A percentile compares a stretch with the other conserved stretches of the same genome.
Evolutionary conservation across 768 basidiomycete species (phyloP).

Genomic region (Tremella mesenterica): DNA sequence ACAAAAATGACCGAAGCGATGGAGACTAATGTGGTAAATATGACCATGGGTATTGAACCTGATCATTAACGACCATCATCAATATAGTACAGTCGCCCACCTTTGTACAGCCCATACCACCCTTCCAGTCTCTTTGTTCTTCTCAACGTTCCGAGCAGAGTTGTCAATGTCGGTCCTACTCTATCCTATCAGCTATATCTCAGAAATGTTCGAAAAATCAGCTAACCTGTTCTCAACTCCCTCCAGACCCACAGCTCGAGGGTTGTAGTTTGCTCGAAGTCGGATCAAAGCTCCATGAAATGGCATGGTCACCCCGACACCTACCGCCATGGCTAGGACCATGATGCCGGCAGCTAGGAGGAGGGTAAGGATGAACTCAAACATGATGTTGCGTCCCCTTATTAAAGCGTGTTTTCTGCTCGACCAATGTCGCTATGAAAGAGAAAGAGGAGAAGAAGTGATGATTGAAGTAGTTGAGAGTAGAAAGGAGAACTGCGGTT

Average conservation of each 20-base stretch:
- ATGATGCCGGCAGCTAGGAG: slow-evolving; percentile 37
- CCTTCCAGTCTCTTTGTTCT: slow-evolving; percentile 43
- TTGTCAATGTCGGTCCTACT: slow-evolving; percentile 41
- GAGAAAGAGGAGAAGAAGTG: too few relatives aligned
- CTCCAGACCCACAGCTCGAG: slow-evolving; percentile 41
- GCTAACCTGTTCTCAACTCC: slow-evolving; percentile 37
- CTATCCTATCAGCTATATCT: slow-evolving; percentile 13
- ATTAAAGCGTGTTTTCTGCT: too few relatives aligned
- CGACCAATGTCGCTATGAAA: too few relatives aligned
- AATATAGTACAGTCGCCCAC: slow-evolving; percentile 13
- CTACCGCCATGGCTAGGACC: slow-evolving; percentile 34
- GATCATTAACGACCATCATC: neutral
- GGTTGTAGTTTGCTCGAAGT: slow-evolving; percentile 43
- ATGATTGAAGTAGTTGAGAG: too few relatives aligned
- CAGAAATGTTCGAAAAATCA: neutral
- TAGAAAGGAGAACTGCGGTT: too few relatives aligned
- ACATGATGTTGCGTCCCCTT: slow-evolving; percentile 6
- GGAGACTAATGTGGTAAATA: slow-evolving; percentile 37
- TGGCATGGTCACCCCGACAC: slow-evolving; percentile 40
- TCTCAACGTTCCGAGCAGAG: slow-evolving; percentile 33
- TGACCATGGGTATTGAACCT: slow-evolving; percentile 38
- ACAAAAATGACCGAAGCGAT: slow-evolving; percentile 43
- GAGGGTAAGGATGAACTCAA: slow-evolving; percentile 39
- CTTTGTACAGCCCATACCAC: slow-evolving; percentile 43
- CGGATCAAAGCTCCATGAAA: slow-evolving; percentile 43